A percentile compares a stretch with the other conserved stretches of the same genome.
phyloP scores from a whole-genome alignment of 352 stramenopile genomes.

The Nothophytophthora sp. region DNA sequence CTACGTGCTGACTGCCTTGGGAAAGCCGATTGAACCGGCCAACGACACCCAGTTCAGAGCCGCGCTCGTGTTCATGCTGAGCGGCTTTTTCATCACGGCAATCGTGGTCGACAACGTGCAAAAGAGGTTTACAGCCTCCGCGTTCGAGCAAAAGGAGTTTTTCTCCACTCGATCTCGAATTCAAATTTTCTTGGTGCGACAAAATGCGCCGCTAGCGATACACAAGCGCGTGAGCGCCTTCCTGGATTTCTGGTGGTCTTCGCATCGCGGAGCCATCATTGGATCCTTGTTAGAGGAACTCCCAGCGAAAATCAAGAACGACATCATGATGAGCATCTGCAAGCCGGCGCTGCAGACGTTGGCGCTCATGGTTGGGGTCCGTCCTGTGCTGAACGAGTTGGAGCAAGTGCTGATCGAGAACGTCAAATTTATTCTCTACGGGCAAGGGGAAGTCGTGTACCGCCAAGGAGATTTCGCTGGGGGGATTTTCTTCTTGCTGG shows the following conservation, averaged over 20 bases:
- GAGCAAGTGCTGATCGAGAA: slow-evolving; percentile 66
- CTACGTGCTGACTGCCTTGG: slow-evolving; percentile 55
- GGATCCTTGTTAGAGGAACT: slow-evolving; percentile 57
- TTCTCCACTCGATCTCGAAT: slow-evolving; percentile 57
- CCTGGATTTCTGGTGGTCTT: slow-evolving; percentile 77
- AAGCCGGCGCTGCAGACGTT: slow-evolving; percentile 58
- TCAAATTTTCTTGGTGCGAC: slow-evolving; percentile 65
- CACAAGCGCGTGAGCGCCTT: slow-evolving; percentile 71
- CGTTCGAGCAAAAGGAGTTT: slow-evolving; percentile 77
- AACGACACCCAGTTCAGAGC: slow-evolving; percentile 52
- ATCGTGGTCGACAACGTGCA: slow-evolving; percentile 78
- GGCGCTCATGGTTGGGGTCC: slow-evolving; percentile 41
- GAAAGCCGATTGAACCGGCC: slow-evolving; percentile 47
- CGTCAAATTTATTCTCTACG: slow-evolving; percentile 68
- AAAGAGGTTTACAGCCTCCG: slow-evolving; percentile 74
- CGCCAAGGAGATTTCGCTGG: slow-evolving; percentile 56
- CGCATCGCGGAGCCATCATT: slow-evolving; percentile 64
- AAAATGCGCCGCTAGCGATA: slow-evolving; percentile 56
- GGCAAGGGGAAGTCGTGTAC: slow-evolving; percentile 68
- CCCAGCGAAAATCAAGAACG: slow-evolving; percentile 54
- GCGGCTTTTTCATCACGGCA: slow-evolving; percentile 72
- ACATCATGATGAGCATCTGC: slow-evolving; percentile 68
- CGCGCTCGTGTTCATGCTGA: slow-evolving; percentile 69
- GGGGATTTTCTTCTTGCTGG: slow-evolving; percentile 60
- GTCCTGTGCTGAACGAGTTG: slow-evolving; percentile 44